These are phyloP conservation scores for Mycocalia duriaeana DNA, from an alignment of 1,284 basidiomycete genomes.

Conservation along the genomic window DNA sequence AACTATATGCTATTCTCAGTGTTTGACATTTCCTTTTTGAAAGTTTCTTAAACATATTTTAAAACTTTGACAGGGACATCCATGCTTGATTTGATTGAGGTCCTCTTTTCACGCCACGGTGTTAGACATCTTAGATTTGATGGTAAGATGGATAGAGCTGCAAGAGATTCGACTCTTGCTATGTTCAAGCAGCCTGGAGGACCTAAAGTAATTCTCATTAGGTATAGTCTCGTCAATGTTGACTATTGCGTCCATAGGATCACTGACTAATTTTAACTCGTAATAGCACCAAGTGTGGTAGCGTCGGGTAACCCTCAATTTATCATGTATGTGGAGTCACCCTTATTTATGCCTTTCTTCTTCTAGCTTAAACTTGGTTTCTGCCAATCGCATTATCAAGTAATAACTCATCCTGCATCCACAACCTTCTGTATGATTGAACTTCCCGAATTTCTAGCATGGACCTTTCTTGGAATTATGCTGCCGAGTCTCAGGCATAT, in stretches of 20 bases:
- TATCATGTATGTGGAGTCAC: no score
- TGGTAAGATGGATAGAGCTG: constrained; percentile 53
- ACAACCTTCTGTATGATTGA: background rate
- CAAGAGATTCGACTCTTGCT: constrained; percentile 44
- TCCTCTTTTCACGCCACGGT: constrained; percentile 49
- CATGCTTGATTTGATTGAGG: constrained; percentile 63
- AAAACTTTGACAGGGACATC: constrained; percentile 52
- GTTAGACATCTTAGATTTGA: constrained; percentile 60
- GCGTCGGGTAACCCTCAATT: constrained; percentile 44
- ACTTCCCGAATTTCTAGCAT: constrained; percentile 33
- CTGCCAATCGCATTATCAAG: constrained; percentile 67
- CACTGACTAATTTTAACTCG: background rate
- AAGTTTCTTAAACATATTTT: background rate
- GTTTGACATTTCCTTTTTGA: constrained; percentile 26
- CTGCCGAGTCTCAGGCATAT: constrained; percentile 63
- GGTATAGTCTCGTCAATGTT: constrained; percentile 31
- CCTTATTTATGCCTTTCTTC: no score
- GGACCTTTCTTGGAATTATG: constrained; percentile 70
- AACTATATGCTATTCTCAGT: constrained; percentile 67
- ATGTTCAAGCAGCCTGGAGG: constrained; percentile 50
- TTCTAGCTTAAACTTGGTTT: constrained; percentile 49
- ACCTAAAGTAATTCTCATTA: constrained; percentile 60
- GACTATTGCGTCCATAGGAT: background rate
- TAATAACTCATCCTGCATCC: constrained; percentile 23
- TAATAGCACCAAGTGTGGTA: constrained; percentile 57